Evolutionary conservation across 2,329 filamentous ascomycete genomes (phyloP), one percentile per base, ranked within the genome.

Genomic region (Xenosphaeropsis pyriputrescens): DNA sequence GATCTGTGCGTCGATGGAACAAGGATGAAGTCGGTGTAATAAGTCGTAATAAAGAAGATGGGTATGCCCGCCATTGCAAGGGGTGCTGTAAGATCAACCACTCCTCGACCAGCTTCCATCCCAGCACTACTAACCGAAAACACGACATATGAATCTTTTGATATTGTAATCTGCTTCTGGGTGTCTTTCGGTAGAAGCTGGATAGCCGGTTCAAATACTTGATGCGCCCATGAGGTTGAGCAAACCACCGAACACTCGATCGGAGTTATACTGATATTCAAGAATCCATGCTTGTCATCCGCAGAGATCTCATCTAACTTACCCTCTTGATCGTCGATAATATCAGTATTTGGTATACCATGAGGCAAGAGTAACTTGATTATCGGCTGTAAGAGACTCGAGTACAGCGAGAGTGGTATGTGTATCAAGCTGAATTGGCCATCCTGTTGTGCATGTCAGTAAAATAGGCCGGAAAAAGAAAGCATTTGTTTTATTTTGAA

Each of bases 11-110:
- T 82, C 38, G 69, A 69, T 1, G 91, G 88, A 1, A 95, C 85
- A 29, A 96, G 70, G 49, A 98, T 93, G 59, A 94, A 96, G 62
- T 98, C 89, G 26, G 84, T 91, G 60, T 93, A 96, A 60, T 96
- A 98, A 22, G 86, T 95, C 3, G 89, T 95, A 57, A 95, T 93
- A 69, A 96, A 96, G 66, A 96, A 95, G 53, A 98, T 93, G 38
- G 89, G 84, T 37, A 96, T 91, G 49, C 85, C 85, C 36, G 89
- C 89, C 55, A 95, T 70, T 18, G 91, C 89, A 22, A 96, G 68
- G 5, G 89, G 91, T 38, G 79, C 88, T 6, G 88, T 95, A 43
- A 98, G 61, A 53, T 96, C 89, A 49, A 95, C 73, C 6, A 98
- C 89, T 39, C 88, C 75, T 49, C 88, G 85, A 6, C 86, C 88